Evolutionary conservation across 495 filamentous ascomycete genomes (phyloP).

Genomic region (Coniosporium apollinis): DNA sequence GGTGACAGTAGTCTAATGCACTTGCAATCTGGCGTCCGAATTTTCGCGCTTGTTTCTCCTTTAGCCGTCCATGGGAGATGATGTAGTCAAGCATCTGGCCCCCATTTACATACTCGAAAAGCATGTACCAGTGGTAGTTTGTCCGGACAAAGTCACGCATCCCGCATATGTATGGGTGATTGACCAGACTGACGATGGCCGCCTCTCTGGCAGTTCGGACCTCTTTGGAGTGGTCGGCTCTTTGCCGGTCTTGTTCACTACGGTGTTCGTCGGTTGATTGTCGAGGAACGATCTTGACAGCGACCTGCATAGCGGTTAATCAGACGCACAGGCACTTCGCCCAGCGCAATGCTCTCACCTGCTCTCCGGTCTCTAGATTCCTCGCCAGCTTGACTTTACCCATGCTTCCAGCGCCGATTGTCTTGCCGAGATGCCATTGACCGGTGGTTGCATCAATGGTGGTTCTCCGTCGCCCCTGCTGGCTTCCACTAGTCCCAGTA

Average conservation of each 20-base stretch:
- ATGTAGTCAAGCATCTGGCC: slow-evolving; percentile 99
- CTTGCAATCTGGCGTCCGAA: slow-evolving; percentile 96
- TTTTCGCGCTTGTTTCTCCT: slow-evolving; percentile 96
- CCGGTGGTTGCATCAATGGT: slow-evolving; percentile 71
- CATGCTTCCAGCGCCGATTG: slow-evolving; percentile 96
- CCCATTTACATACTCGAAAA: slow-evolving; percentile 98
- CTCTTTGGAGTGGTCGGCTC: slow-evolving; percentile 91
- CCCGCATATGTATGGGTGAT: slow-evolving; percentile 92
- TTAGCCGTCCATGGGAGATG: slow-evolving; percentile 91
- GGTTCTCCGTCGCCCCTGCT: slow-evolving; percentile 47
- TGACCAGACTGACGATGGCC: slow-evolving; percentile 86
- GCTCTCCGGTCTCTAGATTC: slow-evolving; percentile 56
- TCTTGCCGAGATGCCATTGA: slow-evolving; percentile 88
- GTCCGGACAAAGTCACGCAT: slow-evolving; percentile 92
- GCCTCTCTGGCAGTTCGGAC: slow-evolving; percentile 91
- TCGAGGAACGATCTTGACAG: slow-evolving; percentile 95
- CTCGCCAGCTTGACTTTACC: slow-evolving; percentile 92
- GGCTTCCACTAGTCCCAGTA: not conserved
- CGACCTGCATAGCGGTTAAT: slow-evolving; percentile 42
- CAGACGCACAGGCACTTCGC: not conserved
- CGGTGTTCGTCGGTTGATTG: slow-evolving; percentile 73
- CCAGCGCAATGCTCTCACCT: slow-evolving; percentile 17
- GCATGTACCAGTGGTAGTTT: slow-evolving; percentile 99
- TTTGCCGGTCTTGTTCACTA: slow-evolving; percentile 61
- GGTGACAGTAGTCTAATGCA: slow-evolving; percentile 96